Evolutionary conservation across 148 eudicot genomes (phyloP).

Genomic region (Persicaria tinctoria): DNA sequence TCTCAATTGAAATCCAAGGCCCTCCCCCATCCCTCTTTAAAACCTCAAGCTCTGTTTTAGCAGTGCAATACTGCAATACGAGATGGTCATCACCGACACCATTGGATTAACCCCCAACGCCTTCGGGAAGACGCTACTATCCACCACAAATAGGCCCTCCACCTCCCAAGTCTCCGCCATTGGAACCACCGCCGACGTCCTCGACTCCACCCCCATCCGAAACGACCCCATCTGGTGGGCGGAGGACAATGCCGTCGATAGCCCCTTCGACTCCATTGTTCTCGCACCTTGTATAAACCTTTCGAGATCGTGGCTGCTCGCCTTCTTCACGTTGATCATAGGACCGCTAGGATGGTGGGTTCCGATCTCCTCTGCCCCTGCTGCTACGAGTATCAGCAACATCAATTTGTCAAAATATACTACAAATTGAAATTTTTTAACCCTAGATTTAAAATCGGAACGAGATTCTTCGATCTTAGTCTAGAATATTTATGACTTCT

Average conservation of each 20-base stretch:
- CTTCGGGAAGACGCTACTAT: conserved; percentile 12
- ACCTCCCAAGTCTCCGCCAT: conserved; percentile 15
- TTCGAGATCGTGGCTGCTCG: conserved; percentile 33
- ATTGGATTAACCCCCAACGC: conserved; percentile 17
- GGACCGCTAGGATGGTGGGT: conserved; percentile 41
- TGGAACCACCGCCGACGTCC: conserved; percentile 1
- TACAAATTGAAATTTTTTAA: too few species aligned
- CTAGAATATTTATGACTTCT: too few species aligned
- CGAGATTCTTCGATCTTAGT: too few species aligned
- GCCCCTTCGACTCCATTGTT: not conserved
- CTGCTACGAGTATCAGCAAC: conserved; percentile 9
- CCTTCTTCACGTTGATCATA: conserved; percentile 40
- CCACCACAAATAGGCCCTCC: conserved; percentile 6
- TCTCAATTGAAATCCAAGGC: too few species aligned
- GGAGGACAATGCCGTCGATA: not conserved
- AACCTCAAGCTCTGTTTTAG: not conserved
- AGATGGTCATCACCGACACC: conserved; percentile 8
- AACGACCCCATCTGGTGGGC: conserved; percentile 17
- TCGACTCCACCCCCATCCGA: conserved; percentile 9
- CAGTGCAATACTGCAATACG: conserved; percentile 10
- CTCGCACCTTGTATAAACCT: conserved; percentile 42
- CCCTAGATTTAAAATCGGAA: too few species aligned
- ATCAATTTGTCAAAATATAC: too few species aligned
- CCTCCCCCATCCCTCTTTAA: not conserved
- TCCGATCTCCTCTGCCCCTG: conserved; percentile 15